Base-by-base conservation (phyloP, 768 basidiomycete species). In the Cystofilobasidium ferigula region DNA sequence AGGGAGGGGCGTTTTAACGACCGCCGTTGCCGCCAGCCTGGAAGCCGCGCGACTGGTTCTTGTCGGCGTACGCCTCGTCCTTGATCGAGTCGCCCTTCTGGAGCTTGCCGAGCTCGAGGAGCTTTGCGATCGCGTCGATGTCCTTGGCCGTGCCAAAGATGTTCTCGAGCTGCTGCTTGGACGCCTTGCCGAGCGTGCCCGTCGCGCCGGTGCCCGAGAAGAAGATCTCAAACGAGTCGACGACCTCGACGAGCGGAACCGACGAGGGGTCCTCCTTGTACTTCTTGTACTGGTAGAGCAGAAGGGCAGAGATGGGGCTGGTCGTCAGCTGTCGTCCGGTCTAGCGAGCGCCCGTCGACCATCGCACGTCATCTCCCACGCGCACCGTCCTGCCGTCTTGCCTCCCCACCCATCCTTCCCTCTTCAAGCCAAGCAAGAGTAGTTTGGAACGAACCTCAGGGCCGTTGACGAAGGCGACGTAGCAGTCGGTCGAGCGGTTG, bases 141-240 rank as follows among this genome's bases (percentile, higher is more conserved):
- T 89, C 84, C 57, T 84, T 85, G 70, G 78, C 74, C 3, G 85
- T 82, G 22, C 80, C 83, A 70, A 93, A 92, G 40, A 78, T 78
- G 63, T 76, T 85, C 48, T 89, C 87, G 63, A 93, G 83, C 71
- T 89, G 85, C 73, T 92, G 90, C 57, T 86, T 84, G n/a, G 88
- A 90, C 14, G 87, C 80, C 61, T 80, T 79, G 32, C 84, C 82
- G 42, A 89, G 81, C 61, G 84, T 74, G n/a, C 89, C 90, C 76
- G 91, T 88, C 6, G 81, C 75, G 16, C 89, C 89, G 74, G 89
- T 87, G 28, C 76, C 75, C 24, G 88, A 85, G 73, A 81, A 78
- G 75, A 85, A 86, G 64, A 92, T 78, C 40, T 80, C 71, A 78
- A 86, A 91, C 3, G 87, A 57, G 45, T 68, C 42, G 35, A 65